phyloP scores from a whole-genome alignment of 805 yeast species.

The Nakazawaea sp. region DNA sequence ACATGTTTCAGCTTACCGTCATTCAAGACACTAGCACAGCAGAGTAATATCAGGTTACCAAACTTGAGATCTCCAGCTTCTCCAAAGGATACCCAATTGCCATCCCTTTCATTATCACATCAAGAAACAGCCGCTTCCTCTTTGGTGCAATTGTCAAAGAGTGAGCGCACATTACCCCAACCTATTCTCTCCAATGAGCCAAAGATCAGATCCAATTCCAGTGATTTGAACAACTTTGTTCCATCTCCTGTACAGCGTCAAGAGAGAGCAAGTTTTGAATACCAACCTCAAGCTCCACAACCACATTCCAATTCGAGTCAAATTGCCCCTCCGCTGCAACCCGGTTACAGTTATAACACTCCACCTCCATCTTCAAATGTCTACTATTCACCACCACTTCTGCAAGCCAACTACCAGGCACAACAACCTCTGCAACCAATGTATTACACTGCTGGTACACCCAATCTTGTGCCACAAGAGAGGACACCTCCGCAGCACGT shows the following conservation, averaged over 20 bases:
- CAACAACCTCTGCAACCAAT: neutral
- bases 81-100: slow-evolving; percentile 1
- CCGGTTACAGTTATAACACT: neutral
- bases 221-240: slow-evolving; percentile 1
- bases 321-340: neutral
- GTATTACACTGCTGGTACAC: neutral
- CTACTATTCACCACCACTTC: slow-evolving; percentile 1
- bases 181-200: slow-evolving; percentile 5
- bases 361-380: neutral
- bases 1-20: slow-evolving; percentile 5
- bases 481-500: neutral
- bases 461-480: too few species aligned
- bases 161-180: slow-evolving; percentile 4
- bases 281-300: too few species aligned
- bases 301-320: too few species aligned
- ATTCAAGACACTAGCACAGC: slow-evolving; percentile 6
- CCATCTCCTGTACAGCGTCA: neutral
- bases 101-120: neutral
- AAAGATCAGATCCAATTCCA: slow-evolving; percentile 2
- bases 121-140: too few species aligned
- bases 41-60: slow-evolving; percentile 9
- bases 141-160: slow-evolving; percentile 7
- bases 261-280: too few species aligned
- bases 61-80: slow-evolving; percentile 1
- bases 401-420: neutral